phyloP scores from a whole-genome alignment of 129 eudicot genomes.

The Escallonia rubra region DNA sequence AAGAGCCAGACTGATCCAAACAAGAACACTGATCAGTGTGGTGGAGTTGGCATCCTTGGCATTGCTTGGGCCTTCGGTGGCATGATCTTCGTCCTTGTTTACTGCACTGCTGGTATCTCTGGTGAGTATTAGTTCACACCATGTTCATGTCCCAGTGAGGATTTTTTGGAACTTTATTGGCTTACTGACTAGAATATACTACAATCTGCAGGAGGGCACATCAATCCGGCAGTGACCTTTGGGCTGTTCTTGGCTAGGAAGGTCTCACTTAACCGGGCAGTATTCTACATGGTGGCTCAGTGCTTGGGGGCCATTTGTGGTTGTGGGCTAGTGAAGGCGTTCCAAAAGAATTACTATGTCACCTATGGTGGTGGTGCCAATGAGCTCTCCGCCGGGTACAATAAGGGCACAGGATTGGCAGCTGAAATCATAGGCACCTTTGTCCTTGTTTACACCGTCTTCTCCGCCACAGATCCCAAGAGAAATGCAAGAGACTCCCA shows the following conservation, averaged over 20 bases:
- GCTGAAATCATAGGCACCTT: constrained; percentile 60
- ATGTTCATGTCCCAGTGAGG: background rate
- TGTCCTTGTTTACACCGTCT: constrained; percentile 65
- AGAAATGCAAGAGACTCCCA: constrained; percentile 75
- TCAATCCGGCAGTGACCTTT: constrained; percentile 66
- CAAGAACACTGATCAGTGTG: constrained; percentile 32
- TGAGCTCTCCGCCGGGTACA: constrained; percentile 34
- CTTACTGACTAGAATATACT: background rate
- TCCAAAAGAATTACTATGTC: constrained; percentile 41
- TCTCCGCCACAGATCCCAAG: constrained; percentile 75
- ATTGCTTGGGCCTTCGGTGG: constrained; percentile 89
- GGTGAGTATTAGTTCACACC: constrained; percentile 26
- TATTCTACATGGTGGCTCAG: constrained; percentile 59
- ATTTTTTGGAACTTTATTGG: background rate
- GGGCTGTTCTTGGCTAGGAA: constrained; percentile 61
- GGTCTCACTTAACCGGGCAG: constrained; percentile 46
- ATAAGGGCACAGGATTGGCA: constrained; percentile 41
- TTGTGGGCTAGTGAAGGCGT: constrained; percentile 55
- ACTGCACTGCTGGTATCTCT: constrained; percentile 76
- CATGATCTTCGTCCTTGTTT: constrained; percentile 71
- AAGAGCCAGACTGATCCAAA: constrained; percentile 42
- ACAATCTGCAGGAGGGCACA: constrained; percentile 54
- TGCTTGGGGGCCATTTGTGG: constrained; percentile 75
- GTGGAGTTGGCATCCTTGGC: constrained; percentile 76
- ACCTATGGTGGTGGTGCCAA: constrained; percentile 59